phyloP scores from a whole-genome alignment of 2,329 filamentous ascomycete genomes.

The Penicillium brevicompactum region DNA sequence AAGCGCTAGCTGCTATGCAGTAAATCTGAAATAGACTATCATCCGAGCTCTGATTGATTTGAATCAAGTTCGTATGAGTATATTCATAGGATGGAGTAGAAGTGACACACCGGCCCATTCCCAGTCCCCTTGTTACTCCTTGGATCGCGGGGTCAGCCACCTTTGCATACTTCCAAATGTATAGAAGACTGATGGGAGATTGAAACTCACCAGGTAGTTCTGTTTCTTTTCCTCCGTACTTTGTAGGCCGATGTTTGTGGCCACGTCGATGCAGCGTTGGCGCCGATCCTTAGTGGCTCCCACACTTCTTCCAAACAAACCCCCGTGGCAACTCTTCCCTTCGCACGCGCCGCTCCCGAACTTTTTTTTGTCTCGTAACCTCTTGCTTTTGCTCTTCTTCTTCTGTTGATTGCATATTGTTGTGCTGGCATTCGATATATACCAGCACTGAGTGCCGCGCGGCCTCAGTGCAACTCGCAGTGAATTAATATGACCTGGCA shows the following conservation, averaged over 20 bases:
- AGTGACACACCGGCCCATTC: neutral
- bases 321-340: conserved; percentile 15
- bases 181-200: too few species aligned
- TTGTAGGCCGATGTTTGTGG: neutral
- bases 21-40: neutral
- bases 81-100: neutral
- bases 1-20: neutral
- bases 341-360: conserved; percentile 10
- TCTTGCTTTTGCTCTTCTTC: neutral
- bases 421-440: conserved; percentile 9
- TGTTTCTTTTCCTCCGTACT: too few species aligned
- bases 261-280: conserved; percentile 24
- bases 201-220: too few species aligned
- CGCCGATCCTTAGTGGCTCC: conserved; percentile 29
- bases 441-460: conserved; percentile 33
- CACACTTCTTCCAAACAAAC: conserved; percentile 26
- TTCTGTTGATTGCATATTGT: neutral
- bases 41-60: neutral
- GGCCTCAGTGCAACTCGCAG: conserved; percentile 34
- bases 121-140: neutral
- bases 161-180: too few species aligned
- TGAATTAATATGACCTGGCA: conserved; percentile 34
- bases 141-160: neutral
- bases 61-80: neutral
- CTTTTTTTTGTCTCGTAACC: conserved; percentile 8